These are phyloP conservation scores for Hymenoscyphus infarciens DNA, from an alignment of 2,329 filamentous ascomycete species.

Conservation along the genomic window DNA sequence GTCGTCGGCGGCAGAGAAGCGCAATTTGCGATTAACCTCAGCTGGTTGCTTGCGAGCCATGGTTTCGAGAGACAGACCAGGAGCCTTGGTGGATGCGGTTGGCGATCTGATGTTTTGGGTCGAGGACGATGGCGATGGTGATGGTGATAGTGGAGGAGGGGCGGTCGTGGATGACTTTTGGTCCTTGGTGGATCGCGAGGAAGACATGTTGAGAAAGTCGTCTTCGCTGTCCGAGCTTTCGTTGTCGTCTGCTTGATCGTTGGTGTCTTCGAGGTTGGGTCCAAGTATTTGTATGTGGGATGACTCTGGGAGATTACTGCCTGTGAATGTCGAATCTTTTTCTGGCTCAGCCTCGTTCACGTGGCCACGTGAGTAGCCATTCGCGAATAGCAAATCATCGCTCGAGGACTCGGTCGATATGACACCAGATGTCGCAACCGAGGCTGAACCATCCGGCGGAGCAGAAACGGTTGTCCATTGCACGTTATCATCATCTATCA, in stretches of 20 bases:
- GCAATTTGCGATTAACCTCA: background rate
- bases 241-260: background rate
- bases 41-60: background rate
- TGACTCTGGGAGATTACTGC: background rate
- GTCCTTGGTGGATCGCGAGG: background rate
- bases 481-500: slow-evolving; percentile 42
- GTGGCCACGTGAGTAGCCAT: slow-evolving; percentile 13
- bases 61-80: background rate
- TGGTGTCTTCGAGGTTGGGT: background rate
- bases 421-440: slow-evolving; percentile 22
- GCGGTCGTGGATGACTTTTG: background rate
- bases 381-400: slow-evolving; percentile 17
- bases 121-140: background rate
- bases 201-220: background rate
- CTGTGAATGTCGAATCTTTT: slow-evolving; percentile 5
- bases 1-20: background rate
- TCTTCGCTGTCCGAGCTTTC: background rate
- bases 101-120: background rate
- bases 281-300: background rate
- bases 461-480: slow-evolving; percentile 35
- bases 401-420: slow-evolving; percentile 19
- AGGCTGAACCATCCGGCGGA: slow-evolving; percentile 34
- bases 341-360: background rate
- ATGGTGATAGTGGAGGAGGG: background rate
- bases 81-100: background rate